These are phyloP conservation scores for Colletotrichum agaves DNA, from an alignment of 2,329 filamentous ascomycete species.

Conservation along the genomic window DNA sequence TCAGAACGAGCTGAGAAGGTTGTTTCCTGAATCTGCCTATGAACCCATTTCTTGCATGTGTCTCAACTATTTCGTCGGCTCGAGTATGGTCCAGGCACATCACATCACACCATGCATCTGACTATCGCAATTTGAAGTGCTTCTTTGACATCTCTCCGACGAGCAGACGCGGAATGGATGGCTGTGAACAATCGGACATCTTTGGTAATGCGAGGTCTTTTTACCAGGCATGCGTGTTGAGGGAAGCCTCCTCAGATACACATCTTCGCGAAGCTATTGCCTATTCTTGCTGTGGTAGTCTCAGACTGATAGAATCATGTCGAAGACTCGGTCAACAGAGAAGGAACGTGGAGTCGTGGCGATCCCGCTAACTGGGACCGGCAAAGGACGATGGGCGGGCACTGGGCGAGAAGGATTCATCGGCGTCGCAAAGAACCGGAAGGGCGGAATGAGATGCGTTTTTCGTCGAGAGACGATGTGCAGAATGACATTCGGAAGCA, in stretches of 20 bases:
- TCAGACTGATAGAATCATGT: too few species aligned
- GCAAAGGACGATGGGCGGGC: too few species aligned
- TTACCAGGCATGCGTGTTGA: slow-evolving; percentile 51
- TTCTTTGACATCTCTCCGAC: slow-evolving; percentile 48
- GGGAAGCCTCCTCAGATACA: slow-evolving; percentile 51
- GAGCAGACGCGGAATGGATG: neutral
- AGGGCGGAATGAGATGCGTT: slow-evolving; percentile 50
- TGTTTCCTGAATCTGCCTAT: slow-evolving; percentile 24
- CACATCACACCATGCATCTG: too few species aligned
- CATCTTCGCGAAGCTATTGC: too few species aligned
- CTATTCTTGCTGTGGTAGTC: too few species aligned
- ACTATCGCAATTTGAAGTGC: slow-evolving; percentile 14
- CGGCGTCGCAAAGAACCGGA: too few species aligned
- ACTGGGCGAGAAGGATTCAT: too few species aligned
- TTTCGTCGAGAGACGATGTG: slow-evolving; percentile 45
- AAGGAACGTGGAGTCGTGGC: too few species aligned
- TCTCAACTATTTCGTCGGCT: slow-evolving; percentile 47
- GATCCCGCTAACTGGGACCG: too few species aligned
- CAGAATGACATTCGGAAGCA: too few species aligned
- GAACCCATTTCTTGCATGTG: slow-evolving; percentile 37
- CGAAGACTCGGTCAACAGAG: too few species aligned
- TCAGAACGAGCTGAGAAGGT: neutral
- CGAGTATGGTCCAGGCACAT: slow-evolving; percentile 32
- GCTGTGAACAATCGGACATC: neutral
- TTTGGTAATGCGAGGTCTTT: slow-evolving; percentile 25